Conservation (phyloP, 1,139 yeast species). For the Saccharomyces hybrid region DNA sequence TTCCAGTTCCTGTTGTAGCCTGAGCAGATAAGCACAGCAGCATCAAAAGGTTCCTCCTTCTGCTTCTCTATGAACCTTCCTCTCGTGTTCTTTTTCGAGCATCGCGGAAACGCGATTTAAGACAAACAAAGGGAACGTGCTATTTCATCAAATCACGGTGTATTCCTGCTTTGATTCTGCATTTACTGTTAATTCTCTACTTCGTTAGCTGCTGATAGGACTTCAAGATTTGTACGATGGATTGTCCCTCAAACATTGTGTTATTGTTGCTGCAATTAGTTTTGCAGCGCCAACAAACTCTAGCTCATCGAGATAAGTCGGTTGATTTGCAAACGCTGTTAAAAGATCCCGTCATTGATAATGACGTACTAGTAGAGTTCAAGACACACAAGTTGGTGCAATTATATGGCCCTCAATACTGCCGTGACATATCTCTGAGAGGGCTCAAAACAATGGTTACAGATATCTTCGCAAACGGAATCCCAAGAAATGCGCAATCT, state of each 20-base stretch:
- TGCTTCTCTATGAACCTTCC: neutral
- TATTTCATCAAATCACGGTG: neutral
- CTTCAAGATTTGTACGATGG: neutral
- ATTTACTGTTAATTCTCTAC: neutral
- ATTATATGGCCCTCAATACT: constrained; percentile 21
- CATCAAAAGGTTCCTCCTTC: neutral
- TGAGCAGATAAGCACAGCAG: neutral
- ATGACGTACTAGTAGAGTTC: constrained; percentile 16
- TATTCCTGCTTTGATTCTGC: neutral
- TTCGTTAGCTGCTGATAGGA: neutral
- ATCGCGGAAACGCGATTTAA: neutral
- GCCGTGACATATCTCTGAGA: constrained; percentile 14
- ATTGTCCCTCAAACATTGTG: constrained; percentile 19
- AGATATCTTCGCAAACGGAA: constrained; percentile 18
- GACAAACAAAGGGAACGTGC: neutral
- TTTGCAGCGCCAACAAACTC: constrained; percentile 24
- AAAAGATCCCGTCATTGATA: constrained; percentile 25
- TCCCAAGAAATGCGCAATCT: constrained; percentile 6
- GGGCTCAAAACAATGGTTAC: constrained; percentile 17
- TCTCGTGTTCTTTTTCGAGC: neutral
- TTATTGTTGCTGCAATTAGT: constrained; percentile 25
- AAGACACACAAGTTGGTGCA: constrained; percentile 19
- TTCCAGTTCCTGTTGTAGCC: neutral
- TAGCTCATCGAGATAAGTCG: constrained; percentile 17
- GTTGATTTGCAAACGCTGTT: constrained; percentile 14